Evolutionary conservation across 1,284 basidiomycete genomes (phyloP).

Genomic region (Ganoderma meredithae): DNA sequence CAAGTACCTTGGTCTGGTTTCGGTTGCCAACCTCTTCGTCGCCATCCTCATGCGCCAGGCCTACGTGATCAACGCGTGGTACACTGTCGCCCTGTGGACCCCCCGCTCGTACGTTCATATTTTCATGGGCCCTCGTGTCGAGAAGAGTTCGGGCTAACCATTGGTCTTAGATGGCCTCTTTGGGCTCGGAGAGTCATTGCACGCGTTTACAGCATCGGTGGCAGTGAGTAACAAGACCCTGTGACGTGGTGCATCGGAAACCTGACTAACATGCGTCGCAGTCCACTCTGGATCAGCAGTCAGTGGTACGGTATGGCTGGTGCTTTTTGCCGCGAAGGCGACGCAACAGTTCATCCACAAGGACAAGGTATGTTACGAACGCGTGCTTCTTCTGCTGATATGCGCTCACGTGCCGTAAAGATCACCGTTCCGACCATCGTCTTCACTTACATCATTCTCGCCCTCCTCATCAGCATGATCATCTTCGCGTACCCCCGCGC

Average conservation of each 20-base stretch:
- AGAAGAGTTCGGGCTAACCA: background rate
- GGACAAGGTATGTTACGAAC: conserved; percentile 43
- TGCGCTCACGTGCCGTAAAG: conserved; percentile 29
- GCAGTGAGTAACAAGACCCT: conserved; percentile 40
- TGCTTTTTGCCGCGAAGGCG: conserved; percentile 56
- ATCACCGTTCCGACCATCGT: conserved; percentile 56
- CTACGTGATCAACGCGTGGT: conserved; percentile 62
- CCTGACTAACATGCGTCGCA: conserved; percentile 23
- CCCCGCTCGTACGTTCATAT: conserved; percentile 52
- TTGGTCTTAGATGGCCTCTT: conserved; percentile 55
- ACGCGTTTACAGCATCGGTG: conserved; percentile 63
- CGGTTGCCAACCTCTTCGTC: conserved; percentile 58
- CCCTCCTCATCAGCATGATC: conserved; percentile 55
- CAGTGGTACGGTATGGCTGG: conserved; percentile 60
- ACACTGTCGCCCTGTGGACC: conserved; percentile 55
- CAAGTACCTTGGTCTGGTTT: conserved; percentile 53
- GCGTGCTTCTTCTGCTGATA: background rate
- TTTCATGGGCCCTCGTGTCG: background rate
- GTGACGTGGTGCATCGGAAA: background rate
- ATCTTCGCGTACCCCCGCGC: conserved; percentile 56
- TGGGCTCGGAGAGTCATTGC: conserved; percentile 57
- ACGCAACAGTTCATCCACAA: conserved; percentile 54
- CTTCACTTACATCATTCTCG: conserved; percentile 57
- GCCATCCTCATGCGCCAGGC: conserved; percentile 67
- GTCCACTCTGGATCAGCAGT: conserved; percentile 63